phyloP scores from a whole-genome alignment of 73 alveolate species.

The Paramecium pentaurelia region DNA sequence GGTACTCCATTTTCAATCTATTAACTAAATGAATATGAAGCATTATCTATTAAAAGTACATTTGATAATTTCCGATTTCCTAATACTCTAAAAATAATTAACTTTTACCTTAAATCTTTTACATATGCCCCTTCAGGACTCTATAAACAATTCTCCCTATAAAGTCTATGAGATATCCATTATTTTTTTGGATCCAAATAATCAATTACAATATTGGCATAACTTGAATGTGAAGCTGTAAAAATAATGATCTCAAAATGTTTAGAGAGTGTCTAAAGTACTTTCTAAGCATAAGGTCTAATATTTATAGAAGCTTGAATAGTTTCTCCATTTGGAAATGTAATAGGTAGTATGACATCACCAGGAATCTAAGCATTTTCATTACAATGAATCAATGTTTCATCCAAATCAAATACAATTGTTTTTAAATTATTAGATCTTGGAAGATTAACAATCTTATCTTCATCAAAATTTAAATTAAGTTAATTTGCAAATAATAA shows the following conservation, averaged over 20 bases:
- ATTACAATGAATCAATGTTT: slow-evolving; percentile 58
- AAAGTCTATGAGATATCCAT: slow-evolving; percentile 81
- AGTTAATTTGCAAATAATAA: slow-evolving; percentile 8
- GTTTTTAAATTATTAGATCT: slow-evolving; percentile 37
- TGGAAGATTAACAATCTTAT: slow-evolving; percentile 44
- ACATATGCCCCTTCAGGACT: slow-evolving; percentile 89
- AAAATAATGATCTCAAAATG: slow-evolving; percentile 83
- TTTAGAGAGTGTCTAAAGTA: slow-evolving; percentile 74
- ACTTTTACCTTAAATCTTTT: slow-evolving; percentile 76
- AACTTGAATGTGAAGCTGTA: slow-evolving; percentile 92
- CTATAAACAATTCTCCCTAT: slow-evolving; percentile 86
- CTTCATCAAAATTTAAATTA: slow-evolving; percentile 28
- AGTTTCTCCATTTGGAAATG: slow-evolving; percentile 58
- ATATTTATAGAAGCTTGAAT: slow-evolving; percentile 87
- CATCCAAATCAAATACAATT: slow-evolving; percentile 59
- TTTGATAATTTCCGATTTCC: slow-evolving; percentile 78
- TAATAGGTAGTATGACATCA: slow-evolving; percentile 54
- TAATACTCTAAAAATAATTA: slow-evolving; percentile 69
- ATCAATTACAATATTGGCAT: slow-evolving; percentile 94
- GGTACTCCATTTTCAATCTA: slow-evolving; percentile 80
- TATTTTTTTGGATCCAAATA: slow-evolving; percentile 88
- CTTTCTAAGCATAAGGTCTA: slow-evolving; percentile 86
- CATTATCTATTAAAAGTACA: slow-evolving; percentile 89
- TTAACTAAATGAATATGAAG: slow-evolving; percentile 87
- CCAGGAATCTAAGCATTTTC: slow-evolving; percentile 33